Percentiles rank a stretch among this genome's conserved stretches.
Evolutionary conservation across 108 stramenopile species (phyloP).

Genomic region (Chaetoceros muelleri): DNA sequence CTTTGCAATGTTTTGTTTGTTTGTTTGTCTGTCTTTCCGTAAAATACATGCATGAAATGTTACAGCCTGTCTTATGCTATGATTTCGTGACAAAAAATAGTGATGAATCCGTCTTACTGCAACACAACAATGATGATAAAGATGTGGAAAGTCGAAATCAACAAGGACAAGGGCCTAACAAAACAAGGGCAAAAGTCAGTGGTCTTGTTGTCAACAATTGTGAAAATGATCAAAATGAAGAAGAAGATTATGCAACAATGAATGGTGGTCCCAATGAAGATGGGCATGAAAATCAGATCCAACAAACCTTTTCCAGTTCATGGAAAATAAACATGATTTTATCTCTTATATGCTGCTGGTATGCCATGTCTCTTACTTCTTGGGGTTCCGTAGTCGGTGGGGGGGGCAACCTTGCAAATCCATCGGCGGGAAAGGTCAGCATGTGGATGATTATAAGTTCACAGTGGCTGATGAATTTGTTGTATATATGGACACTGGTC

Average conservation of each 20-base stretch:
- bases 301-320: slow-evolving; percentile 16
- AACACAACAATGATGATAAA: too few species aligned
- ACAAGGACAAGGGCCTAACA: too few species aligned
- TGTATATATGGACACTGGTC: slow-evolving; percentile 86
- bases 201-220: too few species aligned
- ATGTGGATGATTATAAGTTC: slow-evolving; percentile 85
- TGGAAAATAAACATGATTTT: slow-evolving; percentile 90
- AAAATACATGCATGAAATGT: not conserved
- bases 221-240: slow-evolving; percentile 10
- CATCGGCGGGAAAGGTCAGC: slow-evolving; percentile 67
- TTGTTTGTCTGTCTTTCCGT: slow-evolving; percentile 5
- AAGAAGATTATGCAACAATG: slow-evolving; percentile 14
- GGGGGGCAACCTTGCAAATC: slow-evolving; percentile 59
- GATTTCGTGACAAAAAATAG: slow-evolving; percentile 21
- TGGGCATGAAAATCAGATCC: not conserved
- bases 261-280: slow-evolving; percentile 1
- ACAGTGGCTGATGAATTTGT: slow-evolving; percentile 74
- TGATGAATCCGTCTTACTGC: slow-evolving; percentile 68
- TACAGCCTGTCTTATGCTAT: not conserved
- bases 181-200: too few species aligned
- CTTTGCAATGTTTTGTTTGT: slow-evolving; percentile 27
- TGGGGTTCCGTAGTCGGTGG: slow-evolving; percentile 76
- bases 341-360: slow-evolving; percentile 67
- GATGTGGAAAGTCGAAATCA: too few species aligned
- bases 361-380: slow-evolving; percentile 87